Evolutionary conservation across 129 eudicot genomes (phyloP), one percentile per base, ranked within the genome.

Genomic region (Helianthus tuberosus): DNA sequence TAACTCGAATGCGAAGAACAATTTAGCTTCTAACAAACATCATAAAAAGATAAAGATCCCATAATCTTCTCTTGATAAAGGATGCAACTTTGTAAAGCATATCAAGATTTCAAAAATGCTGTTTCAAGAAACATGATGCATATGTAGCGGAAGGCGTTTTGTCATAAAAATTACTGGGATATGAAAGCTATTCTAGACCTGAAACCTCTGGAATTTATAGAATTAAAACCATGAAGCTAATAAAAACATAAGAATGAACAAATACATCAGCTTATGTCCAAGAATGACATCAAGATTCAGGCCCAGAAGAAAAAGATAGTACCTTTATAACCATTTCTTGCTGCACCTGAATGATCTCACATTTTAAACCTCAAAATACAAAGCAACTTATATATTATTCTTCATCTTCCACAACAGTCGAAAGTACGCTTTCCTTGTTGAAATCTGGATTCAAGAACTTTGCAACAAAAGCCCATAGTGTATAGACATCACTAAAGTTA

Each of bases 381-480:
- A 35, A 44, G 59, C 75, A 64, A 53, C 62, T 23, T 15, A 7
- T 54, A 50, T 17, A 66, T 65, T 72, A 72, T 77, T 94, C 93
- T 53, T 79, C 88, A 64, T 73, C 94, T 84, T 95, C 99, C 20
- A 69, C 85, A 64, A 91, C 95, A 8, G 97, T 75, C 9, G 96
- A 78, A 70, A 95, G 90, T 8, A 82, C 89, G 25, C 73, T 89
- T 54, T 89, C 99, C 49, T 73, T 83, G 52, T 71, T 72, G 72
- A 91, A 95, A 14, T 75, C 75, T 1, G 99, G 96, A 72, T 95
- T 86, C 51, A 95, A 88, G 86, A 95, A 95, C 77, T 87, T 95
- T 8, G 99, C 96, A 60, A 89, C 96, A 68, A 91, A 95, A 51
- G 86, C 94, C 99, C 99, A 95, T 83, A 95, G 76, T 79, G 81